Percentiles rank a stretch among this genome's conserved stretches.
Evolutionary conservation across 2,329 filamentous ascomycete genomes (phyloP).

Genomic region (Emericellopsis atlantica): DNA sequence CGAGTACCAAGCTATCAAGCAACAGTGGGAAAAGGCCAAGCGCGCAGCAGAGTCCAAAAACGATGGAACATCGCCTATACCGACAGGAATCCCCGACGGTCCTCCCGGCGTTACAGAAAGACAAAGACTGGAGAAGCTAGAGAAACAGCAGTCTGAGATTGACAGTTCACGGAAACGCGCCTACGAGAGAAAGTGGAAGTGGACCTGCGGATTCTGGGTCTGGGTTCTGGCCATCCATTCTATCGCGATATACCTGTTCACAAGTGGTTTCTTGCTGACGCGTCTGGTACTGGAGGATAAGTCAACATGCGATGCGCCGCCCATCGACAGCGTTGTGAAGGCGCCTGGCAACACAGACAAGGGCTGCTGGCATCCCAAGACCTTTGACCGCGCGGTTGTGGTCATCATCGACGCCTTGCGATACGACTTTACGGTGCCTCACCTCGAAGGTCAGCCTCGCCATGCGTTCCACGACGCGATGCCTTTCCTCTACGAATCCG

Average conservation of each 20-base stretch:
- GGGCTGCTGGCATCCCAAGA: conserved; percentile 94
- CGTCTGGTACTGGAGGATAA: conserved; percentile 68
- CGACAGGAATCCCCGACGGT: background rate
- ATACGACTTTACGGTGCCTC: conserved; percentile 90
- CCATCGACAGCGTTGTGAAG: conserved; percentile 36
- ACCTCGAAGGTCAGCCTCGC: conserved; percentile 21
- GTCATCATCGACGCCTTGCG: conserved; percentile 86
- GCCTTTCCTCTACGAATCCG: conserved; percentile 75
- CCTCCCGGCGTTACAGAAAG: conserved; percentile 13
- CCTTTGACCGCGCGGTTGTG: conserved; percentile 82
- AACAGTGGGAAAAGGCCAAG: conserved; percentile 41
- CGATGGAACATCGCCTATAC: background rate
- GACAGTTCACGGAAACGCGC: conserved; percentile 32
- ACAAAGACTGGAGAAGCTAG: conserved; percentile 22
- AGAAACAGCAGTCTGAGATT: conserved; percentile 31
- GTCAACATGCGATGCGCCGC: conserved; percentile 56
- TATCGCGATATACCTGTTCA: conserved; percentile 81
- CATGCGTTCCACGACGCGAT: conserved; percentile 72
- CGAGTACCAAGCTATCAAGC: conserved; percentile 40
- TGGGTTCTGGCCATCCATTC: conserved; percentile 64
- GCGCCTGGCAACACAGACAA: conserved; percentile 32
- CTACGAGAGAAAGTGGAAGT: conserved; percentile 41
- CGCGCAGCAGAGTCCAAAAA: conserved; percentile 23
- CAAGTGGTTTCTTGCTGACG: conserved; percentile 86
- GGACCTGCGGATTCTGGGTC: conserved; percentile 54